Evolutionary conservation across 345 rosid genomes (phyloP).

Genomic region (Lepidium africanum): DNA sequence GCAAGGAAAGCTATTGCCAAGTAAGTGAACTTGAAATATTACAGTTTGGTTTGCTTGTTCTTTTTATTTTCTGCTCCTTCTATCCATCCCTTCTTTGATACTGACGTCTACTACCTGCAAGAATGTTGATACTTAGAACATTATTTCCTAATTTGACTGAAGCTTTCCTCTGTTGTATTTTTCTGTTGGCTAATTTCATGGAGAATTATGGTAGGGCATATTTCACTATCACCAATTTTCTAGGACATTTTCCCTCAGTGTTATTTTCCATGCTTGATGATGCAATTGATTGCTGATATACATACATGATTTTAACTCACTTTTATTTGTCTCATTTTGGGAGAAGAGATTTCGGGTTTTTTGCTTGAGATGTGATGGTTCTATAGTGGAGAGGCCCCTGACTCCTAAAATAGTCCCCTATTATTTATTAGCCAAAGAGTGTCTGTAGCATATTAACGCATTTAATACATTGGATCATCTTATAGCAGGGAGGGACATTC

Average conservation of each 20-base stretch:
- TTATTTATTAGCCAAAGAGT: slow-evolving; percentile 26
- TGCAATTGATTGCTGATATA: background rate
- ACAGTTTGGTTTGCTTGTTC: background rate
- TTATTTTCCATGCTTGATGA: background rate
- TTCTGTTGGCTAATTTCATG: background rate
- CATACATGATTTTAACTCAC: slow-evolving; percentile 1
- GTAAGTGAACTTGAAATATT: slow-evolving; percentile 42
- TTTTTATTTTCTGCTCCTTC: background rate
- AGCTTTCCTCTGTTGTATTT: background rate
- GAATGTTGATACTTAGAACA: background rate
- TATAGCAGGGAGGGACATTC: slow-evolving; percentile 50
- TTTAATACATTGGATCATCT: slow-evolving; percentile 41
- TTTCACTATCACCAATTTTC: background rate
- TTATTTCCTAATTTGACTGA: background rate
- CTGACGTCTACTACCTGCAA: background rate
- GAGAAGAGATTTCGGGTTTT: slow-evolving; percentile 18
- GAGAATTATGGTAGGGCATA: background rate
- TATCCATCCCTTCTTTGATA: background rate
- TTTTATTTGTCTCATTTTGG: slow-evolving; percentile 15
- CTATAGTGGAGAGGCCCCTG: slow-evolving; percentile 27
- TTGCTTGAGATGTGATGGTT: slow-evolving; percentile 22
- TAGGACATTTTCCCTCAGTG: background rate
- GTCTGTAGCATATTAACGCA: slow-evolving; percentile 30
- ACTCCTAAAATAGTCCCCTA: slow-evolving; percentile 28
- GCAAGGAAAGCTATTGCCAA: slow-evolving; percentile 81